Base-by-base conservation (phyloP, 2,329 filamentous ascomycete species). In the Fusarium euwallaceae region DNA sequence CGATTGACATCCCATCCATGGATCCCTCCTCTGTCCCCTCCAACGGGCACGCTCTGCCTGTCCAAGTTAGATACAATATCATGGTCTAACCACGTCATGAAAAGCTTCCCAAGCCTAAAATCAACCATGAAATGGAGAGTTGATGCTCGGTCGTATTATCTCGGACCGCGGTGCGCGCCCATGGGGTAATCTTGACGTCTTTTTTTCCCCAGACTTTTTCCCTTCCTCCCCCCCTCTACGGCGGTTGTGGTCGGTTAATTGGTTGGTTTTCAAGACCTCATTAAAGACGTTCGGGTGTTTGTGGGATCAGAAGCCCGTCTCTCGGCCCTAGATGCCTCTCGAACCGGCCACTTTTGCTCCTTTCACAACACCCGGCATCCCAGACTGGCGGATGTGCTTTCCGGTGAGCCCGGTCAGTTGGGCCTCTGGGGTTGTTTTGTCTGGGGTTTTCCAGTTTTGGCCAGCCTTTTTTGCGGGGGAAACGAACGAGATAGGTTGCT, bases 381-480 rank as follows among this genome's bases (percentile, higher is more conserved):
- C 68, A 69, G 56, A 60, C 58, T 61, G 53, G 48, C 70, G 72
- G 74, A 37, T 77, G 60, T 59, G 59, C 48, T 61, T 76, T 51
- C 71, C 68, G 68, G 61, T 36, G 61, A 76, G 63, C 56, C 66
- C 66, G 67, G 32, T 61, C 69, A 59, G 66, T 61, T 59, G 67
- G 66, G 27, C 37, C 27, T 39, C 39, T 43, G 55, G 65, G 48
- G 8, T 51, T 58, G 22, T 61, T n/a, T 24, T 58, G 17, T 36
- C 58, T 37, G 53, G 53, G 60, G 45, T 29, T 51, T 59, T 65
- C 41, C 29, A 61, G 32, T 36, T 43, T 66, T 37, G 22, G 64
- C 51, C 22, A 60, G 51, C 39, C 32, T 34, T 20, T 51, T 69
- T 61, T 70, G 72, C 45, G 67, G 70, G 66, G 62, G 64, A 53